Conservation (phyloP, 1,284 basidiomycete species). For the Pascua sp. region DNA sequence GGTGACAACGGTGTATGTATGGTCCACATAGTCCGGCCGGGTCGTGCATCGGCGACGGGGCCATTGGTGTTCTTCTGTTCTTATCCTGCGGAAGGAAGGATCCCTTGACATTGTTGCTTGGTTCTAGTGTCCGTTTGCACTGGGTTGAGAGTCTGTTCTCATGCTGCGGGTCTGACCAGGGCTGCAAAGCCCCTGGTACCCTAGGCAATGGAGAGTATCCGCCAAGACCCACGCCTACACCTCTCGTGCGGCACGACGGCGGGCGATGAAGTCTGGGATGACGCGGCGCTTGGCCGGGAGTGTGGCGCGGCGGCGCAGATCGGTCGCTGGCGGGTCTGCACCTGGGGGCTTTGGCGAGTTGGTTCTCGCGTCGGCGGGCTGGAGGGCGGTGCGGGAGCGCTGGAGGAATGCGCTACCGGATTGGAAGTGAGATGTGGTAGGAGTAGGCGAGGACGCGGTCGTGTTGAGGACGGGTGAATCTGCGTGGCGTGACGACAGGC, state of each 20-base stretch:
- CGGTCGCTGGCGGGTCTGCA: conserved; percentile 2
- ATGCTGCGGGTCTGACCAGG: no score
- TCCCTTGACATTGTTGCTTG: no score
- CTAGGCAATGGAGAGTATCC: no score
- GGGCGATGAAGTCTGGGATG: conserved; percentile 1
- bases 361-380: conserved; percentile 6
- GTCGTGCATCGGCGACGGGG: no score
- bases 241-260: conserved; percentile 4
- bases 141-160: no score
- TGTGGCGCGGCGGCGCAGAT: conserved; percentile 14
- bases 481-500: background rate
- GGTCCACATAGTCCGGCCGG: no score
- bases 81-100: no score
- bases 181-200: no score
- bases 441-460: background rate
- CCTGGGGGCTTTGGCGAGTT: conserved; percentile 9
- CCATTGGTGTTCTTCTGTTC: no score
- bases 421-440: background rate
- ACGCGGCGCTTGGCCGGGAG: conserved; percentile 14
- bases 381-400: conserved; percentile 7
- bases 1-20: no score
- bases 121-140: no score
- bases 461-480: background rate
- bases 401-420: background rate
- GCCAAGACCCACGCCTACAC: background rate